Evolutionary conservation across 441 rosid genomes (phyloP).

Genomic region (Syzygium malaccense): DNA sequence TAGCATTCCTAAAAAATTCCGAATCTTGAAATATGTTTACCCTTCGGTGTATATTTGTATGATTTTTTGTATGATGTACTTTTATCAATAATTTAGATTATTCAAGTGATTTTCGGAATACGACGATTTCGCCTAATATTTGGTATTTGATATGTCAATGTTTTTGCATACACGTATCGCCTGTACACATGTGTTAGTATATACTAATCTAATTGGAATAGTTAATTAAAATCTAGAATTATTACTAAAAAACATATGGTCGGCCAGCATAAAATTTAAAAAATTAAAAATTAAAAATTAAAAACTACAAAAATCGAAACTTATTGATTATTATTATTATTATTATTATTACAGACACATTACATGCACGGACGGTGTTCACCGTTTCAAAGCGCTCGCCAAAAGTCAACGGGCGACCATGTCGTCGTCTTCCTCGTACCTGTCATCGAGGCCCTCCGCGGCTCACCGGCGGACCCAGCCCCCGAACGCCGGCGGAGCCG

Average conservation of each 20-base stretch:
- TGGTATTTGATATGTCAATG: neutral
- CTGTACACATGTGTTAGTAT: rapidly evolving
- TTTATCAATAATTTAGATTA: neutral
- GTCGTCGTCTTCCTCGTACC: constrained; percentile 17
- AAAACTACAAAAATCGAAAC: neutral
- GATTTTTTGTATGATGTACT: neutral
- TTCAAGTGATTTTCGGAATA: neutral
- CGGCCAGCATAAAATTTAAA: neutral
- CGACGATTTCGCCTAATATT: neutral
- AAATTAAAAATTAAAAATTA: neutral
- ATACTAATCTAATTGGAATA: neutral
- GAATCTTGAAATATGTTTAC: neutral
- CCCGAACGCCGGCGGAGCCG: neutral
- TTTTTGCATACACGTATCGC: neutral
- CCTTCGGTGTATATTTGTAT: neutral
- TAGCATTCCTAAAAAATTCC: neutral
- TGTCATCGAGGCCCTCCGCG: constrained; percentile 10
- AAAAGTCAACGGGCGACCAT: neutral
- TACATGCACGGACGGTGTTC: neutral
- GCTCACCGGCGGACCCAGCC: constrained; percentile 15
- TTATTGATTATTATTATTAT: neutral
- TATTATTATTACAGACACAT: neutral
- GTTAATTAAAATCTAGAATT: neutral
- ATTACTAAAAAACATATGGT: neutral
- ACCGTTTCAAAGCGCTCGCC: neutral